Conservation (phyloP, 1,284 basidiomycete genomes). For the Xanthoconium separans region DNA sequence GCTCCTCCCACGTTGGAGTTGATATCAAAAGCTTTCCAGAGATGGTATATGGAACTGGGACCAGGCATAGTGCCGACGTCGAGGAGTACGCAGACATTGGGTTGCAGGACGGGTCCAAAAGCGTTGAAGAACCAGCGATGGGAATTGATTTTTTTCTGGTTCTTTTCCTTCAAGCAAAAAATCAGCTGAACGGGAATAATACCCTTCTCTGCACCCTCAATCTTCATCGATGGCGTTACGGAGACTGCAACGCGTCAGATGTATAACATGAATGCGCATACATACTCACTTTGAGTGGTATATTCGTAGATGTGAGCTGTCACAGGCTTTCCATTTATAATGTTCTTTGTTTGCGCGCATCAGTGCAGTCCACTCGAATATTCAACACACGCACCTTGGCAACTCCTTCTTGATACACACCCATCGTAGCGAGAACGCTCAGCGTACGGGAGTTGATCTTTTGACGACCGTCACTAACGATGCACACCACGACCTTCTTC, state of each 20-base stretch:
- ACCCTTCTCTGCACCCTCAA: constrained; percentile 79
- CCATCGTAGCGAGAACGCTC: constrained; percentile 86
- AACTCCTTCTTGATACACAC: constrained; percentile 85
- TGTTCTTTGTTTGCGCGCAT: constrained; percentile 46
- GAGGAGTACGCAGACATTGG: constrained; percentile 91
- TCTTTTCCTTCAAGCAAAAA: constrained; percentile 94
- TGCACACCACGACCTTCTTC: constrained; percentile 83
- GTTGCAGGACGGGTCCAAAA: constrained; percentile 73
- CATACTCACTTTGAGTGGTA: constrained; percentile 75
- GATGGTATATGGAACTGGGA: constrained; percentile 86
- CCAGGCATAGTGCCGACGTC: constrained; percentile 96
- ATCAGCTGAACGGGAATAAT: constrained; percentile 89
- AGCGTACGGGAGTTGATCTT: constrained; percentile 88
- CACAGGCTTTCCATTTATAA: constrained; percentile 84
- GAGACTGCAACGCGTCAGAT: constrained; percentile 57
- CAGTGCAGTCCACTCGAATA: neutral
- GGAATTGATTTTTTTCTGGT: constrained; percentile 92
- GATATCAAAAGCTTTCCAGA: constrained; percentile 97
- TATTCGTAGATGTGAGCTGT: constrained; percentile 95
- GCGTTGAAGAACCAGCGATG: constrained; percentile 95
- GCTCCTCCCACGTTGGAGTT: constrained; percentile 96
- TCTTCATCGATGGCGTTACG: constrained; percentile 77
- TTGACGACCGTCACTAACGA: constrained; percentile 56
- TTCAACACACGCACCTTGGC: constrained; percentile 61
- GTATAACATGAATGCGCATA: neutral